phyloP scores from a whole-genome alignment of 768 basidiomycete species.

The Amyloporia xantha region DNA sequence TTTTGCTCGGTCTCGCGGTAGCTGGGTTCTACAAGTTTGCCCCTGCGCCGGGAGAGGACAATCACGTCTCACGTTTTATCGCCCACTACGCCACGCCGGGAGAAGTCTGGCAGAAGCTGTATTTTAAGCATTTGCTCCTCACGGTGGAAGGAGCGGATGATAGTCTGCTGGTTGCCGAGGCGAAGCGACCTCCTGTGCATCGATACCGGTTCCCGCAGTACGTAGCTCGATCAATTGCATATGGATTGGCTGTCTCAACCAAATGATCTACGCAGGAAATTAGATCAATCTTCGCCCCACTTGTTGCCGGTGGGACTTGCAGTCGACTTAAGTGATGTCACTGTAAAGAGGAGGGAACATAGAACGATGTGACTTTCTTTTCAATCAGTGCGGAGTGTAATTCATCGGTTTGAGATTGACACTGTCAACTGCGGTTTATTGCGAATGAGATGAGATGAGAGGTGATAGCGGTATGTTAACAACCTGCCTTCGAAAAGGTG shows the following conservation, averaged over 20 bases:
- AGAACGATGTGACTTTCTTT: too few relatives aligned
- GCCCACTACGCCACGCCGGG: slow-evolving; percentile 46
- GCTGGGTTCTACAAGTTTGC: slow-evolving; percentile 63
- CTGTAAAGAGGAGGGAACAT: slow-evolving; percentile 29
- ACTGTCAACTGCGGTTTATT: too few relatives aligned
- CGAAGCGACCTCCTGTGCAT: slow-evolving; percentile 42
- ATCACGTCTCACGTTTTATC: slow-evolving; percentile 62
- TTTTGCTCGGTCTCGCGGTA: slow-evolving; percentile 42
- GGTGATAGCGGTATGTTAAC: too few relatives aligned
- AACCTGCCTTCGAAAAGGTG: too few relatives aligned
- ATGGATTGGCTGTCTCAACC: background rate
- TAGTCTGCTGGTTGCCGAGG: slow-evolving; percentile 34
- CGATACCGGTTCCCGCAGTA: slow-evolving; percentile 72
- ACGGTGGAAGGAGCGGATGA: slow-evolving; percentile 38
- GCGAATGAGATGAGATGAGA: too few relatives aligned
- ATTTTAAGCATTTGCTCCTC: slow-evolving; percentile 49
- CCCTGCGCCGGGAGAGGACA: slow-evolving; percentile 53
- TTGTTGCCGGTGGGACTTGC: slow-evolving; percentile 48
- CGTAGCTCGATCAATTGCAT: slow-evolving; percentile 25
- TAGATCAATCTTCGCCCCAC: slow-evolving; percentile 59
- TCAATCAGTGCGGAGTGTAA: too few relatives aligned
- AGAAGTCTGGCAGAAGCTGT: slow-evolving; percentile 48
- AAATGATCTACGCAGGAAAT: slow-evolving; percentile 30
- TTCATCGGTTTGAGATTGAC: too few relatives aligned
- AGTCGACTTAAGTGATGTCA: slow-evolving; percentile 29